Conservation (phyloP, 176 grass and related monocot species). For the Musa beccarii region DNA sequence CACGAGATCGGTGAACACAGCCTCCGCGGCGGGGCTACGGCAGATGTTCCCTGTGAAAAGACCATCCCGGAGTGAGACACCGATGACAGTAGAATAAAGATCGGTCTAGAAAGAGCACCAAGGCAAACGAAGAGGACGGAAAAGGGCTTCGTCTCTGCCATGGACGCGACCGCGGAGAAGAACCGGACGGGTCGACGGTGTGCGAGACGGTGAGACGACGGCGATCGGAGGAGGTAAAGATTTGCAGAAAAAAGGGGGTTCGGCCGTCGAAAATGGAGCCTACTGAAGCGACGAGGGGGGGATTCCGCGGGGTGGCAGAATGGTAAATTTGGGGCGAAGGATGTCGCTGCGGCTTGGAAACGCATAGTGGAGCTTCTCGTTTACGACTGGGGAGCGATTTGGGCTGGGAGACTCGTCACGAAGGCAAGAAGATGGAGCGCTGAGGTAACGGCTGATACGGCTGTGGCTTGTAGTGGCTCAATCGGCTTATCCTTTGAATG, state of each 20-base stretch:
- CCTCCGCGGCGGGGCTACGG: constrained; percentile 83
- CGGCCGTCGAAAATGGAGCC: too few species aligned
- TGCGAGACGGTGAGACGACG: constrained; percentile 6
- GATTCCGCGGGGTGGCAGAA: neutral
- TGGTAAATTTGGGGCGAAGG: neutral
- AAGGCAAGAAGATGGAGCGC: neutral
- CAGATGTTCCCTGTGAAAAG: constrained; percentile 71
- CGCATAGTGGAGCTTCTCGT: neutral
- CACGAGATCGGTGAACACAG: constrained; percentile 66
- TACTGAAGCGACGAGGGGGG: neutral
- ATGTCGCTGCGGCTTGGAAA: neutral
- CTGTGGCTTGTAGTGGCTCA: neutral
- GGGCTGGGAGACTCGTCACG: neutral
- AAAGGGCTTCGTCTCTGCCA: constrained; percentile 44
- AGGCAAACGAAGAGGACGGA: constrained; percentile 93
- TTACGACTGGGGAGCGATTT: neutral
- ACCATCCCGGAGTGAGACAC: neutral
- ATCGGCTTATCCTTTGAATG: neutral
- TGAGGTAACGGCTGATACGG: neutral
- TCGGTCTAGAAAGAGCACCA: constrained; percentile 27
- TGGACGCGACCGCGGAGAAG: constrained; percentile 22
- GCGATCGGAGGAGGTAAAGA: neutral
- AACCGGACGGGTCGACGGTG: constrained; percentile 6
- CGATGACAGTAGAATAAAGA: too few species aligned
- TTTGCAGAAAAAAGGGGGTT: neutral